Evolutionary conservation across 2,329 filamentous ascomycete genomes (phyloP).

Genomic region (Calcarisporium arbuscula): DNA sequence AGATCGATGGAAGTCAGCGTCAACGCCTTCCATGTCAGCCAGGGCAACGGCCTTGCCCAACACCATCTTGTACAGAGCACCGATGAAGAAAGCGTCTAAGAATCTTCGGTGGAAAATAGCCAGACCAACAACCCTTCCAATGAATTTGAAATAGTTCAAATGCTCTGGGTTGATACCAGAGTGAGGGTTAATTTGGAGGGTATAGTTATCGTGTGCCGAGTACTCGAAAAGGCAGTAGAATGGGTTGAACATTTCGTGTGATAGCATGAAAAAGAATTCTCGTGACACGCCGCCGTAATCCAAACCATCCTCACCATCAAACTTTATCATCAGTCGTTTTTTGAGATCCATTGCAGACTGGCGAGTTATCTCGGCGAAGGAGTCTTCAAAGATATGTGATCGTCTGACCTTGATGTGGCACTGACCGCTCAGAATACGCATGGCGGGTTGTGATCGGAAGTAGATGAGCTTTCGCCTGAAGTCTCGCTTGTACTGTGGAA

Average conservation of each 20-base stretch:
- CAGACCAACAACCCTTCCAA: conserved; percentile 90
- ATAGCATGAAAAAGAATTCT: conserved; percentile 99
- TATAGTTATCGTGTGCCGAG: conserved; percentile 99
- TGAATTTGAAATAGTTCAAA: conserved; percentile 99
- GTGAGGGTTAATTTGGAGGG: conserved; percentile 97
- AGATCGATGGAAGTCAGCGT: conserved; percentile 95
- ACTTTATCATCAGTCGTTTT: conserved; percentile 99
- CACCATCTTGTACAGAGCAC: conserved; percentile 99
- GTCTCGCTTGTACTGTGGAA: conserved; percentile 98
- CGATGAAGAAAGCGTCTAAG: conserved; percentile 98
- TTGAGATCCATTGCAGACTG: conserved; percentile 94
- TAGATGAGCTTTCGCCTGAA: conserved; percentile 98
- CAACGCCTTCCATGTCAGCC: conserved; percentile 97
- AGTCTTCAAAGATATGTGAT: conserved; percentile 97
- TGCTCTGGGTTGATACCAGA: conserved; percentile 99
- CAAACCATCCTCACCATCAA: conserved; percentile 94
- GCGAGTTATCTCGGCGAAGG: conserved; percentile 95
- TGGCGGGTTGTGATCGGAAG: conserved; percentile 94
- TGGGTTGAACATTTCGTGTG: conserved; percentile 99
- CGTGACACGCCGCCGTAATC: conserved; percentile 96
- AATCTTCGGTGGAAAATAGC: conserved; percentile 98
- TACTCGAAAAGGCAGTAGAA: conserved; percentile 99
- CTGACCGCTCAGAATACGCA: conserved; percentile 91
- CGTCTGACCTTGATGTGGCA: conserved; percentile 97
- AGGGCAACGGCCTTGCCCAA: conserved; percentile 85